Conservation (phyloP, 2,329 filamentous ascomycete genomes). For the Elsinoe necatrix region DNA sequence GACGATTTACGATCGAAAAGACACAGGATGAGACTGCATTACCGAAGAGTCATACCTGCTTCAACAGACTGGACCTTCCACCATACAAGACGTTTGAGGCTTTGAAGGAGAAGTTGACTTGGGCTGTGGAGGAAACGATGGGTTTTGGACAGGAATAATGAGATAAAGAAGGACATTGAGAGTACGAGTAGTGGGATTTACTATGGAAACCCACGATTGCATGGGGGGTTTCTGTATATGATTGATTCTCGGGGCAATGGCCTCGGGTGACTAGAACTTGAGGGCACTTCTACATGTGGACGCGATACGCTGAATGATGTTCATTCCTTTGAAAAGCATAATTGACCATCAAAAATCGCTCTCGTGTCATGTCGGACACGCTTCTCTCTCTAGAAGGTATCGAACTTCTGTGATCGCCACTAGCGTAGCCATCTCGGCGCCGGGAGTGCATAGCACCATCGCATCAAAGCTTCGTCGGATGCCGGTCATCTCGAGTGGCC, state of each 20-base stretch:
- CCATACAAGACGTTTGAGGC: constrained; percentile 83
- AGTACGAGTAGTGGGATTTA: background rate
- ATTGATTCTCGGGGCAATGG: background rate
- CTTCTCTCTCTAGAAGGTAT: background rate
- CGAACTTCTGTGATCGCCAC: background rate
- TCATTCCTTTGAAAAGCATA: background rate
- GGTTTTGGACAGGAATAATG: constrained; percentile 92
- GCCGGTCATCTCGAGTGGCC: background rate
- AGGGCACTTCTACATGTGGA: constrained; percentile 9
- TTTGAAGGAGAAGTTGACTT: constrained; percentile 82
- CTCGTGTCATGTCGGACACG: background rate
- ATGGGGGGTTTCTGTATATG: constrained; percentile 13
- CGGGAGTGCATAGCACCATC: background rate
- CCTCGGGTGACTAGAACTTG: constrained; percentile 8
- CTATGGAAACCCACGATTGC: constrained; percentile 4
- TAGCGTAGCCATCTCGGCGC: background rate
- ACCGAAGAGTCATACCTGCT: constrained; percentile 97
- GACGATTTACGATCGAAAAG: constrained; percentile 97
- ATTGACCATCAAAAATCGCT: background rate
- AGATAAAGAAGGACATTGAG: background rate
- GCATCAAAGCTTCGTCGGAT: background rate
- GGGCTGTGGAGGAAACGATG: constrained; percentile 97
- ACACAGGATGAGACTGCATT: constrained; percentile 82
- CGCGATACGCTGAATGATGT: constrained; percentile 11
- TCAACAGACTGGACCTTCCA: constrained; percentile 93